Conservation (phyloP, 2,329 filamentous ascomycete genomes). For the Lecanosticta acicola region DNA sequence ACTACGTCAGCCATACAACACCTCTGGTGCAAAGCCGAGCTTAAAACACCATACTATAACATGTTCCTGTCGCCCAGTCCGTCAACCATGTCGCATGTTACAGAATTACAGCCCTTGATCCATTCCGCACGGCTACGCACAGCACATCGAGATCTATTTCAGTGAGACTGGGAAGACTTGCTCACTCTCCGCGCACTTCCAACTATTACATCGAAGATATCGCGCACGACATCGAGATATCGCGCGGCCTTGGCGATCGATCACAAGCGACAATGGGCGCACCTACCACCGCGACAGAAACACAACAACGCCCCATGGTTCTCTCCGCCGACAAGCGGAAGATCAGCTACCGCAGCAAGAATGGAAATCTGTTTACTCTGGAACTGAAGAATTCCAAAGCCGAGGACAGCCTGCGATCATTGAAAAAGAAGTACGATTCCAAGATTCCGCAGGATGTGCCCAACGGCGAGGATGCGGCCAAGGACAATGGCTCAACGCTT, state of each 20-base stretch:
- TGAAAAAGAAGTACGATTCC: constrained; percentile 9
- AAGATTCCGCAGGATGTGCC: neutral
- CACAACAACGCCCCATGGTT: constrained; percentile 12
- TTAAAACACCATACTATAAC: too few species aligned
- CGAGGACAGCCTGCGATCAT: constrained; percentile 11
- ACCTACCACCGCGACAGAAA: constrained; percentile 7
- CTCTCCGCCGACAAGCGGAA: constrained; percentile 15
- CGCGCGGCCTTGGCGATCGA: neutral
- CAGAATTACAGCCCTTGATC: neutral
- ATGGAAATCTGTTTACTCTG: constrained; percentile 18
- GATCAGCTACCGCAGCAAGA: constrained; percentile 20
- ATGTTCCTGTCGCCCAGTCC: neutral
- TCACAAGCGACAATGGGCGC: neutral
- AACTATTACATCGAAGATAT: neutral
- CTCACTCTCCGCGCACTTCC: neutral
- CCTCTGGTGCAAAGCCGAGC: neutral
- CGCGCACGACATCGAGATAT: neutral
- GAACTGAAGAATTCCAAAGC: constrained; percentile 20
- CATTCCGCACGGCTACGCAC: neutral
- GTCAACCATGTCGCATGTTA: neutral
- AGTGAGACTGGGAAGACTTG: neutral
- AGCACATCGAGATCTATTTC: neutral
- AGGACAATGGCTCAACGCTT: constrained; percentile 6
- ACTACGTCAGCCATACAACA: constrained; percentile 1
- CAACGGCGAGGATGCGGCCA: constrained; percentile 1